Evolutionary conservation across 768 basidiomycete genomes (phyloP).

Genomic region (Leucocoprinus birnbaumii): DNA sequence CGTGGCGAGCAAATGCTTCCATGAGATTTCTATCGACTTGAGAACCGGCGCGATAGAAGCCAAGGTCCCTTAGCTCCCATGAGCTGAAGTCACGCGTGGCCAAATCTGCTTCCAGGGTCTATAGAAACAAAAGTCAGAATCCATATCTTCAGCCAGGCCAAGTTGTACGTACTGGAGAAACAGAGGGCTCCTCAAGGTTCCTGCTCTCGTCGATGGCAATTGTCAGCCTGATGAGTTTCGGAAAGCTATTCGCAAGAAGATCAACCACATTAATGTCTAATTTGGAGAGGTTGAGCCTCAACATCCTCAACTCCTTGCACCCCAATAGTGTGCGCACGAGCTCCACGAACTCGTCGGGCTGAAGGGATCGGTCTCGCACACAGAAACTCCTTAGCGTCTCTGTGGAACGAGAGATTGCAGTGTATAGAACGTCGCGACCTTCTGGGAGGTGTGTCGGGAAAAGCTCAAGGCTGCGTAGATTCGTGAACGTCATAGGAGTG

Average conservation of each 20-base stretch:
- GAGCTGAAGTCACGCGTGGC: slow-evolving; percentile 22
- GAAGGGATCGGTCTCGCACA: slow-evolving; percentile 39
- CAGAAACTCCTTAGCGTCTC: slow-evolving; percentile 29
- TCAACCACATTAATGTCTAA: slow-evolving; percentile 32
- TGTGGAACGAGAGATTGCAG: slow-evolving; percentile 27
- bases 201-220: slow-evolving; percentile 27
- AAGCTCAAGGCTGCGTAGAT: slow-evolving; percentile 33
- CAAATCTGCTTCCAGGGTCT: slow-evolving; percentile 26
- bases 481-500: slow-evolving; percentile 21
- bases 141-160: neutral
- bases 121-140: neutral
- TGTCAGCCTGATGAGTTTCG: slow-evolving; percentile 26
- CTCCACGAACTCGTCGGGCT: slow-evolving; percentile 24
- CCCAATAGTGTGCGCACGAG: slow-evolving; percentile 23
- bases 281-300: slow-evolving; percentile 31
- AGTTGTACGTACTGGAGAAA: slow-evolving; percentile 10
- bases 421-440: slow-evolving; percentile 32
- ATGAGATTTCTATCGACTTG: slow-evolving; percentile 28
- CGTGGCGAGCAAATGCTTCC: slow-evolving; percentile 24
- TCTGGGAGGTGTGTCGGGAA: slow-evolving; percentile 34
- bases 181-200: slow-evolving; percentile 10
- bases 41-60: slow-evolving; percentile 32
- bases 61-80: slow-evolving; percentile 36
- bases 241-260: slow-evolving; percentile 26
- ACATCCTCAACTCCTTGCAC: slow-evolving; percentile 21